phyloP scores from a whole-genome alignment of 345 rosid species.

The Luvunga scandens region DNA sequence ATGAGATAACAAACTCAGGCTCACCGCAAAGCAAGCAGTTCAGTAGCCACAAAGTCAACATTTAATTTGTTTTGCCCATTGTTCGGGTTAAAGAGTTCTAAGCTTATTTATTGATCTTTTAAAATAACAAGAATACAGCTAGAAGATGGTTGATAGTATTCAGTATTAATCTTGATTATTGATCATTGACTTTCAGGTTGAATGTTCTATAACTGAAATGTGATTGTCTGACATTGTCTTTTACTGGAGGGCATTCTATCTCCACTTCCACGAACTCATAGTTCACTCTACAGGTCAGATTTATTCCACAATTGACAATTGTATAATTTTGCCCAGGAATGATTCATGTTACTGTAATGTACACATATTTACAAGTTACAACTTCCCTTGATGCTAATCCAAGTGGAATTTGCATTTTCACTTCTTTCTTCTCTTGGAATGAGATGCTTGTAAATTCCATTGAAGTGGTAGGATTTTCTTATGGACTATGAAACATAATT shows the following conservation, averaged over 20 bases:
- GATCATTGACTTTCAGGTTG: neutral
- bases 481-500: neutral
- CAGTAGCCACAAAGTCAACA: neutral
- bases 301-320: slow-evolving; percentile 15
- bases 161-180: neutral
- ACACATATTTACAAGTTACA: neutral
- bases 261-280: neutral
- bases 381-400: neutral
- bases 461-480: neutral
- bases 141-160: neutral
- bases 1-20: neutral
- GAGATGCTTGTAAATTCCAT: neutral
- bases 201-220: neutral
- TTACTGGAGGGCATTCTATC: neutral
- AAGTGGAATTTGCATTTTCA: neutral
- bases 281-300: neutral
- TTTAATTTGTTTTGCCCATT: neutral
- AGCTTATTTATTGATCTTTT: neutral
- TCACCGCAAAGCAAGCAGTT: neutral
- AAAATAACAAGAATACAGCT: neutral
- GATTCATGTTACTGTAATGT: neutral
- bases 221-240: neutral
- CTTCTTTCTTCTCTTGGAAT: neutral
- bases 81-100: neutral
- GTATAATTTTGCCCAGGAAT: neutral